Base-by-base conservation (phyloP, 164 flowering plant genomes). In the Amborella trichopoda region DNA sequence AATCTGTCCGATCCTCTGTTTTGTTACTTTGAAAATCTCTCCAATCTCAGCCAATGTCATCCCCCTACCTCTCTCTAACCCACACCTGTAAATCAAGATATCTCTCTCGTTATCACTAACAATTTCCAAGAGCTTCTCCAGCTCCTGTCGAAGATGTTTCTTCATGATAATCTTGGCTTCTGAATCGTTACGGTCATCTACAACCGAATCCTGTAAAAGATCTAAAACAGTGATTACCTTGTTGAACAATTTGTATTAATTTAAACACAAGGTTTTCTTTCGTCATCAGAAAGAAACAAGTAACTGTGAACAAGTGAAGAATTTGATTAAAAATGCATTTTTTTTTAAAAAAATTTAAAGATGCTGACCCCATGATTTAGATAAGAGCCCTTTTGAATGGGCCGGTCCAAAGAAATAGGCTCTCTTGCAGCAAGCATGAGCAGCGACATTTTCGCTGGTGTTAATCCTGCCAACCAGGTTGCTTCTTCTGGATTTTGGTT, bases 11-110 rank as follows among this genome's bases (percentile, higher is more conserved):
- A 38, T 38, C 41, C 41, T 38, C 41, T 38, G 41, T n/a, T 38
- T 38, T 3, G 41, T 16, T 2, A 38, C 41, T 38, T 38, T 38
- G 20, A 38, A 38, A 11, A 38, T 38, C 16, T 10, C 20, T 9
- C 41, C 41, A 38, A 38, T 38, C 41, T 38, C 41, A 38, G 16
- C 41, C 41, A 38, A 22, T 38, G 41, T 38, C 41, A 38, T 38
- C 20, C 14, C 20, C 16, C 41, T 38, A 22, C 20, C 41, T 18
- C 20, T 38, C 16, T 38, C 20, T 18, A 38, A 38, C 6, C 41
- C 41, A 38, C 19, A 37, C 20, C 21, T 38, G 16, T 38, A 38
- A 6, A 6, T 38, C 16, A 38, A 38, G 1, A 38, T 22, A 16
- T 38, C 41, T 16, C 20, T 22, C 20, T 38, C 41, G 16, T 22